Evolutionary conservation across 78 protist species (phyloP).

Genomic region (Dictyostelium firmibasis): DNA sequence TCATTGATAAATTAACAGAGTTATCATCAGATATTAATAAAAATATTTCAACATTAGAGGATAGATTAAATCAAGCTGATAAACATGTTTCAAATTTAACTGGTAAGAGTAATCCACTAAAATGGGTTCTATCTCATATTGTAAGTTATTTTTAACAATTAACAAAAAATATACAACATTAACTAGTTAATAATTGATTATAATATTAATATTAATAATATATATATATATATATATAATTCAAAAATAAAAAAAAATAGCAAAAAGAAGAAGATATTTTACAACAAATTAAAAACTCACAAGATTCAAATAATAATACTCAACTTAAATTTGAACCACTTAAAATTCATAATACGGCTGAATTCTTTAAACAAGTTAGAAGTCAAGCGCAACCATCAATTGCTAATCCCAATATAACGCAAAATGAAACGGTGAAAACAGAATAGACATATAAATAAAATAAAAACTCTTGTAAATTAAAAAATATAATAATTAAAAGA

Average conservation of each 20-base stretch:
- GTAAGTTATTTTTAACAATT: slow-evolving; percentile 1
- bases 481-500: not conserved
- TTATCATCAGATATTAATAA: slow-evolving; percentile 14
- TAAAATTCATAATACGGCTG: slow-evolving; percentile 57
- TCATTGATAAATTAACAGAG: slow-evolving; percentile 17
- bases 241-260: not conserved
- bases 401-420: not conserved
- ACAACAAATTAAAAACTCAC: slow-evolving; percentile 44
- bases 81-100: slow-evolving; percentile 54
- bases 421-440: not conserved
- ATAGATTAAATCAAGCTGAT: slow-evolving; percentile 60
- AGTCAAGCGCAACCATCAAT: slow-evolving; percentile 3
- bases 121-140: slow-evolving; percentile 65
- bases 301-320: not conserved
- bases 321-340: slow-evolving; percentile 43
- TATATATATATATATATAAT: not conserved
- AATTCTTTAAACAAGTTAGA: slow-evolving; percentile 54
- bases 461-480: not conserved
- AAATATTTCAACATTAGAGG: slow-evolving; percentile 25
- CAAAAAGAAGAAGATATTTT: slow-evolving; percentile 68
- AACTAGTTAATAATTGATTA: too few species aligned
- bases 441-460: not conserved
- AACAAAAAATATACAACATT: too few species aligned
- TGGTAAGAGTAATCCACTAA: slow-evolving; percentile 49
- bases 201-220: not conserved